Percentiles rank a stretch among this genome's conserved stretches.
Evolutionary conservation across 1,284 basidiomycete species (phyloP).

Genomic region (Coniferiporia sulphurascens): DNA sequence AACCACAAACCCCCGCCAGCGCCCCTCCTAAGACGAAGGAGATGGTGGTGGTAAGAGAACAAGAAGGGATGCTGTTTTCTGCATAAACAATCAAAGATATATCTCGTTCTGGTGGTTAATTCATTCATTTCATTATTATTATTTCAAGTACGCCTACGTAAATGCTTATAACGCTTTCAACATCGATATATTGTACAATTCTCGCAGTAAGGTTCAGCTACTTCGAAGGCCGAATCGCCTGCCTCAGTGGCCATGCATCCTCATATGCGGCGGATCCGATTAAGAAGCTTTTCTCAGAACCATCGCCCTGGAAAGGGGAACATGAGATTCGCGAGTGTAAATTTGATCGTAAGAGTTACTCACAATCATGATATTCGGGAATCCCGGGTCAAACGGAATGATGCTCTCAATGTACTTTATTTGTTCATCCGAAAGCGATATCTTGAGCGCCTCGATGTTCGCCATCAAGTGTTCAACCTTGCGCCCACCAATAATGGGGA

Average conservation of each 20-base stretch:
- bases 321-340: neutral
- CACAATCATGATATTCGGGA: conserved; percentile 26
- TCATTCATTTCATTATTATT: neutral
- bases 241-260: conserved; percentile 7
- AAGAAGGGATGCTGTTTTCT: too few species aligned
- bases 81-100: too few species aligned
- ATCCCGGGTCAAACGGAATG: conserved; percentile 26
- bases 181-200: too few species aligned
- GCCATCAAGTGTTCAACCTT: too few species aligned
- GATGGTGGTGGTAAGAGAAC: too few species aligned
- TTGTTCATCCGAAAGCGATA: conserved; percentile 18
- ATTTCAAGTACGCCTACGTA: too few species aligned
- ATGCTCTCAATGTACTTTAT: conserved; percentile 17
- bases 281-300: neutral
- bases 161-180: too few species aligned
- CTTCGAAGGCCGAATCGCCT: conserved; percentile 20
- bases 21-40: too few species aligned
- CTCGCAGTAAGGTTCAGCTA: too few species aligned
- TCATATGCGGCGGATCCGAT: conserved; percentile 2
- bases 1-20: too few species aligned
- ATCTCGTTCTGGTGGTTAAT: neutral
- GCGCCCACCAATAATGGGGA: conserved; percentile 17
- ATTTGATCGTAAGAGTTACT: conserved; percentile 17
- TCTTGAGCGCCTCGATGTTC: too few species aligned
- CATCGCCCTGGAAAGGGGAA: conserved; percentile 13